Evolutionary conservation across 352 stramenopile species (phyloP), one percentile per base, ranked within the genome.

Genomic region (Phytopythium mirpurense): DNA sequence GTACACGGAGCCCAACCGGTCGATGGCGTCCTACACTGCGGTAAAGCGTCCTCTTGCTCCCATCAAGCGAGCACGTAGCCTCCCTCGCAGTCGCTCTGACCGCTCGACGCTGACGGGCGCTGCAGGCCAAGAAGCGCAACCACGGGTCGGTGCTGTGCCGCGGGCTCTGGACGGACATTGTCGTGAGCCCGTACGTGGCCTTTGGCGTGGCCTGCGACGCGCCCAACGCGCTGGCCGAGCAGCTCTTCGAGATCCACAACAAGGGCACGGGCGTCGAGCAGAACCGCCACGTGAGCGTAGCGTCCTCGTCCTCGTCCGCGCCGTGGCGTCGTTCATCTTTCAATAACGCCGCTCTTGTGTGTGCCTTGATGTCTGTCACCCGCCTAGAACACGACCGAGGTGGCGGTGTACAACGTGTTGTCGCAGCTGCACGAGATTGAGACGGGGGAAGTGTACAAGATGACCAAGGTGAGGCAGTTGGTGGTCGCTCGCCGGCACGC

Each of bases 191-290:
- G 11, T 98, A 95, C 70, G 70, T 97, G 45, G 84, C 86, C 11
- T 88, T 97, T 47, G 93, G 93, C 34, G 79, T 97, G 15, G 64
- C 94, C 29, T 92, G 74, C 60, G 86, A 96, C 21, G 68, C 61
- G 23, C 14, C 57, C 23, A 83, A 87, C 55, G 76, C 82, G 41
- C 78, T 88, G 37, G 89, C 90, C 32, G 67, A 95, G 41, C 84
- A 88, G 29, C 72, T 98, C 34, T 98, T 98, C 58, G 73, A 97
- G 49, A 73, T 98, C 41, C 65, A 96, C 54, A 98, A 98, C 77
- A 94, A 96, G 54, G 88, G 86, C 52, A 95, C 74, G 1, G 91
- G 92, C 11, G 92, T 96, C 10, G 92, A 98, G 68, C 95, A 98
- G 70, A 94, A 98, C 54, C 84, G 89, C 18, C 92, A 98, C 48